Conservation (phyloP, 2,329 filamentous ascomycete species). For the Fusarium acutatum region DNA sequence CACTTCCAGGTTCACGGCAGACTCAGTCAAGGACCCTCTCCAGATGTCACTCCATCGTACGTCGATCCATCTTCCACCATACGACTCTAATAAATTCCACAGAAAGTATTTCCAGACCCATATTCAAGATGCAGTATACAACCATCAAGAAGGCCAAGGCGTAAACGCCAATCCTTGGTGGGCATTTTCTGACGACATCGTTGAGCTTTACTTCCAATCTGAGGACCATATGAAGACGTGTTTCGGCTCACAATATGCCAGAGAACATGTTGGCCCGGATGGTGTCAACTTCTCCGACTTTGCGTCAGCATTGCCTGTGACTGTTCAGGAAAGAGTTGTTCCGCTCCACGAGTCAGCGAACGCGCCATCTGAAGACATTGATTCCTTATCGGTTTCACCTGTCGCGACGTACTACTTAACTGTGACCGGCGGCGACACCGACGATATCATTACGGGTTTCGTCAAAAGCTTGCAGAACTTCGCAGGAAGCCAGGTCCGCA, state of each 20-base stretch:
- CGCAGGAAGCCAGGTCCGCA: background rate
- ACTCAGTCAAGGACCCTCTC: background rate
- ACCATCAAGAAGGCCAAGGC: background rate
- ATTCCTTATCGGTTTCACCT: background rate
- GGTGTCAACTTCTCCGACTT: background rate
- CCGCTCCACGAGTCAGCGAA: background rate
- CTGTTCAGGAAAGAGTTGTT: background rate
- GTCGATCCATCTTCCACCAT: background rate
- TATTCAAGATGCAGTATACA: background rate
- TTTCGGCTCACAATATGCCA: background rate
- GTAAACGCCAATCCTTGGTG: background rate
- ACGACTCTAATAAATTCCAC: rapidly evolving
- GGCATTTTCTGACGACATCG: background rate
- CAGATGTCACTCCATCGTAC: background rate
- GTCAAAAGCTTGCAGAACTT: background rate
- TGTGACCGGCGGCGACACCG: too few species aligned
- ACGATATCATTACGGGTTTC: background rate
- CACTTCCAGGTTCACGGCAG: background rate
- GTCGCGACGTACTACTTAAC: background rate
- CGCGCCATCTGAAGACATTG: background rate
- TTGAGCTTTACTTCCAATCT: background rate
- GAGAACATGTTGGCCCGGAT: background rate
- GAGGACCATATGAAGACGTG: background rate
- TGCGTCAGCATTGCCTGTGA: background rate
- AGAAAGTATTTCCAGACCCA: background rate